Evolutionary conservation across 352 stramenopile genomes (phyloP).

Genomic region (Pythium myriotylum): DNA sequence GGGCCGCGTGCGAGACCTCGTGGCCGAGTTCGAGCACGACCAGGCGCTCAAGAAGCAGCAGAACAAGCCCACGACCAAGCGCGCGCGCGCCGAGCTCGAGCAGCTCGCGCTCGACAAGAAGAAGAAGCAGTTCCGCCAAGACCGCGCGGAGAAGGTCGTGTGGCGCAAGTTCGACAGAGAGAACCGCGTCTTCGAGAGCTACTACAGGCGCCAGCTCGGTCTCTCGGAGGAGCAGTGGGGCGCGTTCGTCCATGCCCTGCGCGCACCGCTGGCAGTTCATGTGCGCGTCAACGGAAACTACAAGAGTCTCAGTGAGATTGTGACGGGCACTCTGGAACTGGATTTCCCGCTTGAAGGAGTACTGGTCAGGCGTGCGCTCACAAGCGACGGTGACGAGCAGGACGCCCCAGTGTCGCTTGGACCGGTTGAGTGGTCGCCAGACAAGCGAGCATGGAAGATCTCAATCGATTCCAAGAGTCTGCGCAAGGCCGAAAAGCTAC

Average conservation of each 20-base stretch:
- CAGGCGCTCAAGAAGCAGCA: slow-evolving; percentile 22
- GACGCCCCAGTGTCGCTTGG: slow-evolving; percentile 54
- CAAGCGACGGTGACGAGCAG: slow-evolving; percentile 41
- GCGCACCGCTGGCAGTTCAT: slow-evolving; percentile 75
- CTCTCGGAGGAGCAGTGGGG: slow-evolving; percentile 73
- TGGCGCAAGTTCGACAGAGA: slow-evolving; percentile 88
- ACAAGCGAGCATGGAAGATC: slow-evolving; percentile 80
- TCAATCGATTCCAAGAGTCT: slow-evolving; percentile 79
- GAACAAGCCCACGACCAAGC: slow-evolving; percentile 51
- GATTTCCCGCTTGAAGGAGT: slow-evolving; percentile 69
- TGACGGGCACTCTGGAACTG: slow-evolving; percentile 68
- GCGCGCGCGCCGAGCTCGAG: slow-evolving; percentile 51
- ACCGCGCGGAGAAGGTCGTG: slow-evolving; percentile 84
- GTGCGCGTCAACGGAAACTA: slow-evolving; percentile 89
- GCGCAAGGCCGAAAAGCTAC: slow-evolving; percentile 86
- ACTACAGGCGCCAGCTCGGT: slow-evolving; percentile 78
- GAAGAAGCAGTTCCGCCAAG: slow-evolving; percentile 62
- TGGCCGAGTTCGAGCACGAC: slow-evolving; percentile 44
- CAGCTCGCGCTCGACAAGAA: slow-evolving; percentile 55
- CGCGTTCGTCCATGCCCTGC: slow-evolving; percentile 80
- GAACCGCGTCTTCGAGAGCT: slow-evolving; percentile 81
- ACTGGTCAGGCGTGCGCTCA: slow-evolving; percentile 48
- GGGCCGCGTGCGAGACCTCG: slow-evolving; percentile 64
- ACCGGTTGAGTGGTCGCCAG: slow-evolving; percentile 66
- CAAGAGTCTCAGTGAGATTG: slow-evolving; percentile 77